phyloP scores from a whole-genome alignment of 768 basidiomycete genomes.

The Suillus plorans region DNA sequence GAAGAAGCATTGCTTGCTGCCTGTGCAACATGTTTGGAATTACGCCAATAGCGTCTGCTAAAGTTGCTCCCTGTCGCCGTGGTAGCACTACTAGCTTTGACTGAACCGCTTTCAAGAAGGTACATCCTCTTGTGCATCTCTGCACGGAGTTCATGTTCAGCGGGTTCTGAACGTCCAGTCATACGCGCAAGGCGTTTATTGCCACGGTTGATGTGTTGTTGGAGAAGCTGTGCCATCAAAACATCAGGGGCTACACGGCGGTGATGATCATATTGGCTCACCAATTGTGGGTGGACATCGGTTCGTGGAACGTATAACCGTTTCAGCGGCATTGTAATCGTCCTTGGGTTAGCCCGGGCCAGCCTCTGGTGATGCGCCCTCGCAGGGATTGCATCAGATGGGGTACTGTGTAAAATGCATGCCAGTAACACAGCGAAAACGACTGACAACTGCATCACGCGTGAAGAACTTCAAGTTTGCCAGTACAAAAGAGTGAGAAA shows the following conservation, averaged over 20 bases:
- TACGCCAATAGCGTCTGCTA: constrained; percentile 12
- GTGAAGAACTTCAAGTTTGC: not conserved
- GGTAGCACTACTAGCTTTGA: not conserved
- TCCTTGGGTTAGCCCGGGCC: constrained; percentile 18
- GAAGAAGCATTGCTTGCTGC: constrained; percentile 14
- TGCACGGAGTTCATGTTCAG: constrained; percentile 44
- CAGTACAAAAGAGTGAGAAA: not conserved
- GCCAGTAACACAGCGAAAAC: constrained; percentile 53
- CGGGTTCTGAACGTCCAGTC: constrained; percentile 56
- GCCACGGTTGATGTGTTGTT: constrained; percentile 70
- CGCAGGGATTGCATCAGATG: constrained; percentile 27
- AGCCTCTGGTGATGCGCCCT: constrained; percentile 13
- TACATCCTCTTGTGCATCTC: constrained; percentile 44
- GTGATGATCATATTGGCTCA: constrained; percentile 22
- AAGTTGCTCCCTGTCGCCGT: constrained; percentile 8
- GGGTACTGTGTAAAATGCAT: constrained; percentile 46
- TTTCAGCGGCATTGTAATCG: constrained; percentile 44
- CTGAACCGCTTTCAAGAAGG: constrained; percentile 31
- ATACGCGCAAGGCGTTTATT: constrained; percentile 66
- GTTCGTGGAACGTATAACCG: constrained; percentile 30
- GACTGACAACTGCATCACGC: constrained; percentile 54
- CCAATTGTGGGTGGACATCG: constrained; percentile 43
- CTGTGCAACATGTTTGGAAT: constrained; percentile 2
- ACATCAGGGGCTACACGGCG: not conserved
- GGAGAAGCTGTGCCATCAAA: constrained; percentile 46